Evolutionary conservation across 1,139 yeast species (phyloP).

Genomic region (Geotrichum fermentans): DNA sequence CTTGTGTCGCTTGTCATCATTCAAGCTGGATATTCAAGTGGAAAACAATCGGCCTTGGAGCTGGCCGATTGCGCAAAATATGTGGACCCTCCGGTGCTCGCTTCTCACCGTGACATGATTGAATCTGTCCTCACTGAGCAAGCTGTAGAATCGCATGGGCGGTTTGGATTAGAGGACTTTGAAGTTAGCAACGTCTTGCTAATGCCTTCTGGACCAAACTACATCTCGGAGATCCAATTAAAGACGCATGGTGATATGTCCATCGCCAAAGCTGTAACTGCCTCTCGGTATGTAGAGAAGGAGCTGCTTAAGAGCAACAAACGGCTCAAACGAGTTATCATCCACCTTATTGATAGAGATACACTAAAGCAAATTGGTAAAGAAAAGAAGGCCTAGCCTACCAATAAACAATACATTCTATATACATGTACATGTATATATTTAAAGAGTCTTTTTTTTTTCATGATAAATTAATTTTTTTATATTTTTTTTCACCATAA

Average conservation of each 20-base stretch:
- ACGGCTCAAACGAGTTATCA: slow-evolving; percentile 7
- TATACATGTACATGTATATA: too few relatives aligned
- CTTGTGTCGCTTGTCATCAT: slow-evolving; percentile 76
- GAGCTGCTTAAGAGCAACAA: not conserved
- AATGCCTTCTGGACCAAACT: slow-evolving; percentile 68
- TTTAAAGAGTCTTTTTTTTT: too few relatives aligned
- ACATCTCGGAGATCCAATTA: slow-evolving; percentile 12
- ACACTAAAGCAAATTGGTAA: not conserved
- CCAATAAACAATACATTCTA: not conserved
- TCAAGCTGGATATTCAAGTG: slow-evolving; percentile 77
- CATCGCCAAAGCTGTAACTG: slow-evolving; percentile 5
- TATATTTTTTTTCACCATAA: too few relatives aligned
- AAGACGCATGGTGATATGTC: slow-evolving; percentile 1
- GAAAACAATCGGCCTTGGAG: slow-evolving; percentile 64
- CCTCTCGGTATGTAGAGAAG: slow-evolving; percentile 6
- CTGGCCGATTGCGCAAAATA: slow-evolving; percentile 52
- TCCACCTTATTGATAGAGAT: slow-evolving; percentile 2
- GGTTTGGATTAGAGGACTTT: slow-evolving; percentile 7
- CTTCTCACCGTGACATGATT: slow-evolving; percentile 23
- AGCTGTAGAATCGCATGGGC: slow-evolving; percentile 6
- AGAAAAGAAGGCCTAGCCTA: not conserved
- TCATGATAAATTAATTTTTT: too few relatives aligned
- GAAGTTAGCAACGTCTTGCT: slow-evolving; percentile 48
- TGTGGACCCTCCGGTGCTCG: slow-evolving; percentile 23
- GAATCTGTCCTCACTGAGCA: slow-evolving; percentile 20